These are phyloP conservation scores for Corynespora cassiicola DNA, from an alignment of 2,329 filamentous ascomycete species.

Conservation along the genomic window DNA sequence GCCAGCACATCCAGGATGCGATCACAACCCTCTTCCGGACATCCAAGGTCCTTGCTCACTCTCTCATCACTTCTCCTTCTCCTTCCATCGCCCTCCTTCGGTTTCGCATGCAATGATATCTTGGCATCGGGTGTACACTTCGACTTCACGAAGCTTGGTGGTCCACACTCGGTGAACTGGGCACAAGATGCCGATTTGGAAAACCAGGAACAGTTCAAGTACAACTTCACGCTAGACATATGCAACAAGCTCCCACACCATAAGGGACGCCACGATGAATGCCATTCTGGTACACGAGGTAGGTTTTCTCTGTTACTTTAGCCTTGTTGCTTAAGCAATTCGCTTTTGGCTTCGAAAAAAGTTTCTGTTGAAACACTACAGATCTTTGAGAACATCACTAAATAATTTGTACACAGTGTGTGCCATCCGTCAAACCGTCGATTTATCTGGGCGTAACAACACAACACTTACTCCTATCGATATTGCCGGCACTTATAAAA, in stretches of 20 bases:
- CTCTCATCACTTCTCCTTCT: constrained; percentile 9
- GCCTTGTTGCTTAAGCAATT: background rate
- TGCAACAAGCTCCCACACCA: constrained; percentile 71
- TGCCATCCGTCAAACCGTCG: constrained; percentile 69
- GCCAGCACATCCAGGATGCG: background rate
- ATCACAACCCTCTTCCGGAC: constrained; percentile 4
- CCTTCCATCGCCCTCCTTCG: constrained; percentile 26
- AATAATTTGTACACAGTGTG: constrained; percentile 65
- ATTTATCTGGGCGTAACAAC: constrained; percentile 56
- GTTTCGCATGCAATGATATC: constrained; percentile 64
- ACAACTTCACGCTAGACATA: constrained; percentile 81
- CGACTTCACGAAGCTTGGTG: constrained; percentile 68
- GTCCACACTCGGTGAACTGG: constrained; percentile 72
- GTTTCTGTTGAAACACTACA: no score
- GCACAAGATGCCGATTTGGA: constrained; percentile 50
- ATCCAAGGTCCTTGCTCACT: constrained; percentile 9
- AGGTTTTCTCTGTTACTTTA: constrained; percentile 28
- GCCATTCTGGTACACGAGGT: constrained; percentile 74
- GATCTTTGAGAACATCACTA: constrained; percentile 2
- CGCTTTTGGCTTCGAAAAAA: no score
- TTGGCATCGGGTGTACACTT: constrained; percentile 66
- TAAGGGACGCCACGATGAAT: constrained; percentile 66
- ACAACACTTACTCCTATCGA: constrained; percentile 67
- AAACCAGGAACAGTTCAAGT: constrained; percentile 68
- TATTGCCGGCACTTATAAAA: constrained; percentile 74